Evolutionary conservation across 2,329 filamentous ascomycete genomes (phyloP), one percentile per base, ranked within the genome.

Genomic region (Polytolypa hystricis): DNA sequence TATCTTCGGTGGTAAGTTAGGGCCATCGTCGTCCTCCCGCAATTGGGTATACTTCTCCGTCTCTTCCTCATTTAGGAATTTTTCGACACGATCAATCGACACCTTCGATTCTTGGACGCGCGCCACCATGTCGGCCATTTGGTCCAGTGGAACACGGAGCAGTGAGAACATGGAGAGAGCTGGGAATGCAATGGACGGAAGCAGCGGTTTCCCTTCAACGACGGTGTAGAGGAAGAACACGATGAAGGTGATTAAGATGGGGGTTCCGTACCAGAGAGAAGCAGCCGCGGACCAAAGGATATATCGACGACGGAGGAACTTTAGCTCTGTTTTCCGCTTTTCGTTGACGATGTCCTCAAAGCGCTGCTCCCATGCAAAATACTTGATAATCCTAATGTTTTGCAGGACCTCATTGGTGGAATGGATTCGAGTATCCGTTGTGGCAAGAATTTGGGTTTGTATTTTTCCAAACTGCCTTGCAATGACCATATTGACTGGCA

Each of bases 301-400:
- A 62, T 93, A 98, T 42, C 89, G 77, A 26, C 74, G 74, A 39
- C 86, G 79, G 37, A 98, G 62, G 20, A 84, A 77, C 49, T 73
- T 77, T 35, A 98, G 70, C 58, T 98, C 91, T 3, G 68, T 68
- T 29, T 70, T 69, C 43, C 91, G 78, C 64, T 94, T 95, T 57
- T 95, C 89, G 42, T 93, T 82, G 21, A 98, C 85, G 37, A 84
- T 77, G 15, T 76, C 74, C 39, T 83, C 76, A 56, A 95, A 98
- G 2, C 89, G 81, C 49, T 86, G 78, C 58, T 98, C 91, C 91
- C 91, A 98, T 0, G 91, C 89, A 56, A 98, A 98, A 60, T 91
- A 98, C 57, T 98, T 98, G 73, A 98, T 96, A 56, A 98, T 95
- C 35, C 91, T 79, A 47, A 98, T 96, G 51, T 96, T 98, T 54